Percentiles rank a stretch among this genome's conserved stretches.
These are phyloP conservation scores for Silybum marianum DNA, from an alignment of 129 eudicot genomes.

Conservation along the genomic window DNA sequence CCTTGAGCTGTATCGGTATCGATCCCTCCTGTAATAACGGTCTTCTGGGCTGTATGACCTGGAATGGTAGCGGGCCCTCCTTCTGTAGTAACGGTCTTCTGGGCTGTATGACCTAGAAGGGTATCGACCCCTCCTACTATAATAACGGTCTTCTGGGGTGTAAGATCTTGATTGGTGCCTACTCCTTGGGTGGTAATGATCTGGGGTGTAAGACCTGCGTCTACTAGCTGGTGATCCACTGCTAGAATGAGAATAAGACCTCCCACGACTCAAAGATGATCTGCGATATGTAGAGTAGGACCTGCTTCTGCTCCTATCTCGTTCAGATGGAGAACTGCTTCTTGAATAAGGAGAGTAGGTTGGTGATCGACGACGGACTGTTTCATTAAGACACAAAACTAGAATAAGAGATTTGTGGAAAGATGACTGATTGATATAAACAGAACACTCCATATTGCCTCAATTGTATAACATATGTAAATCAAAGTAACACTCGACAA, in stretches of 20 bases:
- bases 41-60: conserved; percentile 50
- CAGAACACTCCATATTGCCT: neutral
- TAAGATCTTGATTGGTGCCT: conserved; percentile 25
- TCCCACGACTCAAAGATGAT: conserved; percentile 47
- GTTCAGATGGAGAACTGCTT: conserved; percentile 64
- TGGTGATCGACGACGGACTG: conserved; percentile 62
- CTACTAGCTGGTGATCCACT: conserved; percentile 42
- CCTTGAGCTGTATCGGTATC: conserved; percentile 9
- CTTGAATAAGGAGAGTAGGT: conserved; percentile 58
- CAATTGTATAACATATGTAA: neutral
- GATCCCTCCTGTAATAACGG: conserved; percentile 34
- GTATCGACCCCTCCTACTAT: conserved; percentile 27
- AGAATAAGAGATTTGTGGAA: neutral
- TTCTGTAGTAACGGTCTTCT: conserved; percentile 34
- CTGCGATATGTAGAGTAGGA: conserved; percentile 50
- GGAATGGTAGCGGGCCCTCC: conserved; percentile 39
- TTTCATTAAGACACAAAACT: neutral
- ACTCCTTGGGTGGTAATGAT: conserved; percentile 35
- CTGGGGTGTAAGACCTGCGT: conserved; percentile 31
- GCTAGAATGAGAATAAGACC: conserved; percentile 58
- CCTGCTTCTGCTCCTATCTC: conserved; percentile 55
- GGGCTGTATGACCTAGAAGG: conserved; percentile 36
- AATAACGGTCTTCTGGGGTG: conserved; percentile 31
- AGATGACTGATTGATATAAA: neutral
- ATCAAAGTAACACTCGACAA: neutral